Evolutionary conservation across 2,329 filamentous ascomycete species (phyloP).

Genomic region (Pochonia chlamydosporia): DNA sequence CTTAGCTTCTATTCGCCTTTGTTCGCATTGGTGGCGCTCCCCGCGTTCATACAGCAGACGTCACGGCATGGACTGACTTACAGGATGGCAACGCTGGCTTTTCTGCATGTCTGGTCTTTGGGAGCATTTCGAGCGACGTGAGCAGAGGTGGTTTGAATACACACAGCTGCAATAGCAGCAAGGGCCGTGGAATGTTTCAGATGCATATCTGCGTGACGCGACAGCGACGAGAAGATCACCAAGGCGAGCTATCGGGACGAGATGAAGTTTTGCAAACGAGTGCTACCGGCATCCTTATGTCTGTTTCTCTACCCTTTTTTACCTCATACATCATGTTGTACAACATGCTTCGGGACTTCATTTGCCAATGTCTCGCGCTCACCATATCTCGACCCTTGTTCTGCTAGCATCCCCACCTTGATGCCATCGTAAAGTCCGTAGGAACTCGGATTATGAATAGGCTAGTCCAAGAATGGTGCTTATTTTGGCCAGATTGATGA

Average conservation of each 20-base stretch:
- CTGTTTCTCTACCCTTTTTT: no score
- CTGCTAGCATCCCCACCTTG: no score
- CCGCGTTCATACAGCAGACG: background rate
- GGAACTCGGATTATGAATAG: no score
- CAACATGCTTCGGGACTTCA: no score
- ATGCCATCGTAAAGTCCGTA: no score
- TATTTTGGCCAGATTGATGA: no score
- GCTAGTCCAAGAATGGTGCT: background rate
- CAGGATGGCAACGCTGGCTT: conserved; percentile 26
- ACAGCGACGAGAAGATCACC: background rate
- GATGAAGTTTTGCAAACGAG: background rate
- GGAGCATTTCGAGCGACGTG: conserved; percentile 6
- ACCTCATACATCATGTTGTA: no score
- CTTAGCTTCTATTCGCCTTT: no score
- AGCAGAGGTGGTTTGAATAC: conserved; percentile 4
- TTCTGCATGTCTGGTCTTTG: conserved; percentile 15
- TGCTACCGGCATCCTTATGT: no score
- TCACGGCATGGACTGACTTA: conserved; percentile 6
- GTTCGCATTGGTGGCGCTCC: no score
- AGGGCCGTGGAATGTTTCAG: background rate
- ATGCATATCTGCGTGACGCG: background rate
- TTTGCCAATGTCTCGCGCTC: no score
- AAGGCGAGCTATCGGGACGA: background rate
- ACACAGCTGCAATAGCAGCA: conserved; percentile 4
- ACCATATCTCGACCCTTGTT: no score